phyloP scores from a whole-genome alignment of 1,284 basidiomycete species.

The Apiotrichum gamsii region DNA sequence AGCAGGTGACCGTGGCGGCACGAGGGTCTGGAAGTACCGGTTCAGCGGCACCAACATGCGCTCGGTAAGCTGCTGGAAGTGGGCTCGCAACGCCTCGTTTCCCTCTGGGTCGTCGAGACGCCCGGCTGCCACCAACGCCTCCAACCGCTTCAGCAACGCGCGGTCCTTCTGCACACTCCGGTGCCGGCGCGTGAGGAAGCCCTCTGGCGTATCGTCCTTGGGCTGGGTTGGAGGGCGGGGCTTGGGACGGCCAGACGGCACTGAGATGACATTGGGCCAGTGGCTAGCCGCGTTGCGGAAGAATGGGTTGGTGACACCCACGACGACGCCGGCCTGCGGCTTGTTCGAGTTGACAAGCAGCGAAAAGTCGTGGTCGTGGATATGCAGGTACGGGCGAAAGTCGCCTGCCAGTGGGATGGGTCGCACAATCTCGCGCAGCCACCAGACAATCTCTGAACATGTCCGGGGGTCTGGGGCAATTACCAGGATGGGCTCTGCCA shows the following conservation, averaged over 20 bases:
- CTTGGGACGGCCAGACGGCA: constrained; percentile 22
- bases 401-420: constrained; percentile 85
- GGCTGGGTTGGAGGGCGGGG: constrained; percentile 48
- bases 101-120: constrained; percentile 49
- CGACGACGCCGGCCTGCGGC: constrained; percentile 72
- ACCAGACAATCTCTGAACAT: constrained; percentile 75
- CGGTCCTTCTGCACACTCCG: constrained; percentile 81
- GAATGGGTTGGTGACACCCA: constrained; percentile 93
- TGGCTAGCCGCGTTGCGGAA: constrained; percentile 80
- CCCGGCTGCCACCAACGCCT: constrained; percentile 37
- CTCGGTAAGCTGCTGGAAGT: constrained; percentile 82
- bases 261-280: constrained; percentile 74
- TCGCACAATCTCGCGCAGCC: constrained; percentile 79
- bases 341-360: constrained; percentile 72
- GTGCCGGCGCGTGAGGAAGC: constrained; percentile 67
- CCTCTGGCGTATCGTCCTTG: constrained; percentile 51
- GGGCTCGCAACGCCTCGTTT: constrained; percentile 62
- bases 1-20: constrained; percentile 51
- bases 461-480: constrained; percentile 73
- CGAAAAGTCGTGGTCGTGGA: constrained; percentile 81
- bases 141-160: constrained; percentile 53
- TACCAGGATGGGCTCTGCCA: constrained; percentile 81
- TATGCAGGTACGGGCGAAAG: constrained; percentile 88
- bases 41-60: constrained; percentile 85
- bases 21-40: constrained; percentile 84